Evolutionary conservation across 192 early-diverging fungal genomes (phyloP), one percentile per base, ranked within the genome.

Genomic region (Coemansia sp.): DNA sequence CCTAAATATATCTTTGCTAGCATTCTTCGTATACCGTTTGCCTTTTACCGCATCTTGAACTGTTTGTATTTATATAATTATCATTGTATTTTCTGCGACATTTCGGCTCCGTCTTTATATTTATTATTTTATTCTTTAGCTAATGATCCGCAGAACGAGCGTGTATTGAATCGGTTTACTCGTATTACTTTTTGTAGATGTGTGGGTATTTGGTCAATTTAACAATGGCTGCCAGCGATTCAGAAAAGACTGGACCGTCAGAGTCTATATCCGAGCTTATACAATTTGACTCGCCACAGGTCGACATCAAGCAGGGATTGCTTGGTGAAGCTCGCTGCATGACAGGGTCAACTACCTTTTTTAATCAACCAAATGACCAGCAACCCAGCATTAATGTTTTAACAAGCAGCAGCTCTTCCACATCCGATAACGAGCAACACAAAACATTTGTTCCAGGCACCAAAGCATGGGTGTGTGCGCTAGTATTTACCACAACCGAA

Each of bases 391-490:
- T 17, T 17, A 17, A 12, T 3, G 14, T 46, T 12, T 46, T 15
- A 5, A 17, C 12, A 46, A 17, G 0, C n/a, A 17, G 42, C 42
- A 46, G 12, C n/a, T 12, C 12, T 10, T 46, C 42, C 14, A 46
- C 5, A 12, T 46, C 42, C 14, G 42, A 46, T n/a, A 46, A 46
- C 4, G 3, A 44, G 40, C 12, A 44, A 3, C 42, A 12, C 42
- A 17, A 12, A 17, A 5, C 42, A 12, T 46, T 46, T 46, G 42
- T 46, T n/a, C 75, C 75, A 23, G 60, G 75, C 28, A 44, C 40
- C 34, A 60, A 55, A 42, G 66, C 70, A 26, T 78, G 75, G 75
- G 24, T 62, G 12, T 72, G 66, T 28, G 75, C 75, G 4, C 36
- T 78, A 28, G 5, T 65, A 7, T 72, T 71, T 26, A 78, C 70